phyloP scores from a whole-genome alignment of 345 rosid species.

The Moringa oleifera region DNA sequence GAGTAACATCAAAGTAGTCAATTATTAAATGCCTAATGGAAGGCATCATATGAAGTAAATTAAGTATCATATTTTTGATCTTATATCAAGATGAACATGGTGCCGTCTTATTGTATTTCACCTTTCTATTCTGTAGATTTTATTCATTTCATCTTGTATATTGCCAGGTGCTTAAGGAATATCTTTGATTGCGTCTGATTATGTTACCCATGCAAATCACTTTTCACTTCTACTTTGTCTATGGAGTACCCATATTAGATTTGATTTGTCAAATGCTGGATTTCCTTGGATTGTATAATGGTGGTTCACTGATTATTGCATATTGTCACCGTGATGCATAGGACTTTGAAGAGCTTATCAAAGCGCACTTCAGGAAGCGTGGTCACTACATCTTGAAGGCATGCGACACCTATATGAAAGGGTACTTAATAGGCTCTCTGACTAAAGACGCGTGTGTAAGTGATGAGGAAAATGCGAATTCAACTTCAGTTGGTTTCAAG shows the following conservation, averaged over 20 bases:
- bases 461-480: slow-evolving; percentile 38
- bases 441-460: slow-evolving; percentile 53
- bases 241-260: background rate
- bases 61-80: too few relatives aligned
- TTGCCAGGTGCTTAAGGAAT: background rate
- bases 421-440: slow-evolving; percentile 89
- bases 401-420: slow-evolving; percentile 88
- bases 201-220: background rate
- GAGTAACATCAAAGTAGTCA: background rate
- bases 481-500: slow-evolving; percentile 89
- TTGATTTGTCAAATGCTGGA: too few relatives aligned
- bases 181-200: background rate
- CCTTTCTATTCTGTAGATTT: too few relatives aligned
- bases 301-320: background rate
- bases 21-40: background rate
- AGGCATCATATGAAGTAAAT: too few relatives aligned
- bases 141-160: too few relatives aligned
- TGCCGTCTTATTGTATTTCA: too few relatives aligned
- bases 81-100: too few relatives aligned
- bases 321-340: slow-evolving; percentile 13
- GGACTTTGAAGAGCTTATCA: slow-evolving; percentile 81
- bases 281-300: background rate
- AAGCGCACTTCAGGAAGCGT: slow-evolving; percentile 75
- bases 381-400: slow-evolving; percentile 89
- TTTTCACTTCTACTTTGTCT: background rate